Conservation (phyloP, 805 yeast species). For the Helenozyma rhizophorensis region DNA sequence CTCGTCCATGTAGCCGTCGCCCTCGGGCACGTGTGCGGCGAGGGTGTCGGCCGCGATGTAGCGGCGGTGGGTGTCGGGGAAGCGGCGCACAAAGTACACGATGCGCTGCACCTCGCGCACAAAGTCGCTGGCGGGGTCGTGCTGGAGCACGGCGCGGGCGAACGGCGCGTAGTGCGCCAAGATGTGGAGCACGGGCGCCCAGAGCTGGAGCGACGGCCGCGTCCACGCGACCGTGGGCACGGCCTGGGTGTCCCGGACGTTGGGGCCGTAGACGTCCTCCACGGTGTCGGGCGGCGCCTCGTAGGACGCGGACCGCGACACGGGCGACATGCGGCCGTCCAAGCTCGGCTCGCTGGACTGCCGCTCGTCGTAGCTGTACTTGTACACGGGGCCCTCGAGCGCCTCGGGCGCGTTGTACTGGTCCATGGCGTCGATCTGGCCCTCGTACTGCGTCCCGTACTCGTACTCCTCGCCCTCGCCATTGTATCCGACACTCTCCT, state of each 20-base stretch:
- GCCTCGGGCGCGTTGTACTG: slow-evolving; percentile 1
- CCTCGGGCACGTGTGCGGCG: slow-evolving; percentile 15
- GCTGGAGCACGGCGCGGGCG: slow-evolving; percentile 21
- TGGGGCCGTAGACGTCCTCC: slow-evolving; percentile 10
- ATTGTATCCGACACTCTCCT: too few relatives aligned
- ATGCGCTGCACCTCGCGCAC: slow-evolving; percentile 19
- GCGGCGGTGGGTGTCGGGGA: slow-evolving; percentile 9
- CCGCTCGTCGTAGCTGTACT: neutral
- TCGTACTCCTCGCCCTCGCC: too few relatives aligned
- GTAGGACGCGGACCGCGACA: too few relatives aligned
- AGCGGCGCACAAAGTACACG: slow-evolving; percentile 15
- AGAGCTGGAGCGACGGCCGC: slow-evolving; percentile 14
- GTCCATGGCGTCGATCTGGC: slow-evolving; percentile 24
- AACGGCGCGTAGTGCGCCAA: slow-evolving; percentile 34
- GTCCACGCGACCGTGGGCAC: slow-evolving; percentile 10
- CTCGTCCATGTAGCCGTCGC: slow-evolving; percentile 16
- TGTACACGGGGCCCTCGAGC: neutral
- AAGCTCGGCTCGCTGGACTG: too few relatives aligned
- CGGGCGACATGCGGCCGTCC: too few relatives aligned
- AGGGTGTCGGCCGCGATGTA: slow-evolving; percentile 20
- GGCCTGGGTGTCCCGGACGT: slow-evolving; percentile 8
- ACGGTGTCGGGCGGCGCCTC: slow-evolving; percentile 2
- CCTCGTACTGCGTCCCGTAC: too few relatives aligned
- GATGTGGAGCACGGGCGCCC: slow-evolving; percentile 39
- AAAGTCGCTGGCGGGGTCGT: slow-evolving; percentile 9